Evolutionary conservation across 78 protist genomes (phyloP), one percentile per base, ranked within the genome.

Genomic region (Trichosphaerium sp.): DNA sequence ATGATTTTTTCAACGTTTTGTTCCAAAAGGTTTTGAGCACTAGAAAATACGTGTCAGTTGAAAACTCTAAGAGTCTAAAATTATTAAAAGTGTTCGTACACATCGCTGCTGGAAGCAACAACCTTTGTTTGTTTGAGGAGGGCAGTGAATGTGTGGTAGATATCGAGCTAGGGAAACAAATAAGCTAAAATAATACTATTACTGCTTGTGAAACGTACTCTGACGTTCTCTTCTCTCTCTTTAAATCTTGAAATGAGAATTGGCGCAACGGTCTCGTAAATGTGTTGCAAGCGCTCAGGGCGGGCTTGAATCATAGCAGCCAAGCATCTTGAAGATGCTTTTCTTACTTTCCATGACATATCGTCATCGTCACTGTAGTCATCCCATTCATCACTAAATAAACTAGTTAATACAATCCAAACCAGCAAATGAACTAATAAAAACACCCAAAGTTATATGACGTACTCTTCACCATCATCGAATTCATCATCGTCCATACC

Each of bases 311-410:
- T 79, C 49, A 88, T 54, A 1, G 94, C 83, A 3, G 65, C 55
- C 0, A 93, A 52, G 42, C 78, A 69, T 54, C 86, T 87, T 40
- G 88, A 66, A 5, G 89, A 26, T 3, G 86, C 73, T 38, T 80
- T 71, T n/a, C 95, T 82, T 52, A 90, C 90, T 74, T 93, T 93
- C 95, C 95, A 93, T 65, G 73, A 51, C 56, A 83, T 74, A 61
- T 93, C 97, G 56, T 88, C 97, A 58, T 92, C 96, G 57, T 93
- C 97, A 47, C 66, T 47, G 56, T 80, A 61, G 28, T 78, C 89
- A 11, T 35, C 85, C 14, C 85, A 90, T 25, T 76, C 86, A 23
- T 59, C 59, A 48, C 18, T 18, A 44, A 44, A 44, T 18, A n/a
- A n/a, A n/a, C n/a, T n/a, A n/a, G n/a, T n/a, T n/a, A n/a, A n/a